These are phyloP conservation scores for Pterocarpus macrocarpus DNA, from an alignment of 306 rosid species.

Conservation along the genomic window DNA sequence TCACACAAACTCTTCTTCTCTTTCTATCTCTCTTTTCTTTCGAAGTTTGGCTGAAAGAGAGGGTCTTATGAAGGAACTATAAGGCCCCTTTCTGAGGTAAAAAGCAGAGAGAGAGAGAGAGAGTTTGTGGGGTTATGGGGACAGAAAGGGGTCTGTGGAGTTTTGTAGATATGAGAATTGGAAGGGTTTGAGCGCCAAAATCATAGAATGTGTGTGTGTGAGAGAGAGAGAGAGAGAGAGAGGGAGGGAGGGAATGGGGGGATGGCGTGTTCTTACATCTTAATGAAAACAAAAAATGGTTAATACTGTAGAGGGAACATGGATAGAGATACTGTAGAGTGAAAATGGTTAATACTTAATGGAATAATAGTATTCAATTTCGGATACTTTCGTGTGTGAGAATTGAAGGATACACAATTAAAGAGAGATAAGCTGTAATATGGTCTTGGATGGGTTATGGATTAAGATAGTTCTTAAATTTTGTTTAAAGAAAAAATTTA, in stretches of 20 bases:
- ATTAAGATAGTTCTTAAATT: no score
- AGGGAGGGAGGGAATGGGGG: background rate
- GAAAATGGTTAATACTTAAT: background rate
- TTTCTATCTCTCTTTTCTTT: constrained; percentile 32
- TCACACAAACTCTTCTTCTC: background rate
- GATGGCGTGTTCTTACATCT: no score
- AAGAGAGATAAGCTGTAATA: background rate
- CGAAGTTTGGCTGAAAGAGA: constrained; percentile 58
- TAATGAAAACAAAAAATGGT: no score
- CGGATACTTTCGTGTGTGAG: constrained; percentile 9
- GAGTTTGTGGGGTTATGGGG: constrained; percentile 36
- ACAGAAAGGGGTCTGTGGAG: constrained; percentile 27
- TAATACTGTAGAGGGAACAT: no score
- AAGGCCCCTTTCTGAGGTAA: constrained; percentile 63
- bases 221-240: background rate
- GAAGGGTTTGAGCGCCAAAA: constrained; percentile 53
- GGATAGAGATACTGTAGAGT: background rate
- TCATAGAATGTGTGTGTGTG: constrained; percentile 48
- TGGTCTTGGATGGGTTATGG: no score
- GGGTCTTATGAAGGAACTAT: constrained; percentile 65
- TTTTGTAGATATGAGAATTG: constrained; percentile 33
- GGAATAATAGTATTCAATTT: background rate
- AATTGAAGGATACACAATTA: background rate
- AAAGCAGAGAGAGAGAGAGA: constrained; percentile 40
- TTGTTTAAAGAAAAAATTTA: no score